These are phyloP conservation scores for Beta macrorhiza DNA, from an alignment of 179 eudicot genomes.

Conservation along the genomic window DNA sequence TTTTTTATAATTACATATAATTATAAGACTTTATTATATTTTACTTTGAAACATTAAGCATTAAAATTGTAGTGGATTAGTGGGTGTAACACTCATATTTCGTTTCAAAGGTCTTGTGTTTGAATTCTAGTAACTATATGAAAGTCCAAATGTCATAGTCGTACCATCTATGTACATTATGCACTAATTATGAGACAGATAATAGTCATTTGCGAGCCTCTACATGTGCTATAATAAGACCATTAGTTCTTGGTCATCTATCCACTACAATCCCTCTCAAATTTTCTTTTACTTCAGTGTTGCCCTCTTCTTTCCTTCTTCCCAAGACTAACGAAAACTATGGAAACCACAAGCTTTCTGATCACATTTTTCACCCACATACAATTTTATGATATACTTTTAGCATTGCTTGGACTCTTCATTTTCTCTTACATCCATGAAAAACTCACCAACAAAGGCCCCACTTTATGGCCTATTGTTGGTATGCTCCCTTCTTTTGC, in stretches of 20 bases:
- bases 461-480: slow-evolving; percentile 55
- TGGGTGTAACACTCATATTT: too few relatives aligned
- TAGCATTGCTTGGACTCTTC: slow-evolving; percentile 27
- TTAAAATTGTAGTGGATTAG: too few relatives aligned
- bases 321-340: background rate
- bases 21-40: too few relatives aligned
- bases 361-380: slow-evolving; percentile 22
- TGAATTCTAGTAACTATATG: too few relatives aligned
- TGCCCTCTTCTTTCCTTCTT: background rate
- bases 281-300: background rate
- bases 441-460: slow-evolving; percentile 38
- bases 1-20: too few relatives aligned
- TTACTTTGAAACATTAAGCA: too few relatives aligned
- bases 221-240: too few relatives aligned
- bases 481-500: slow-evolving; percentile 48
- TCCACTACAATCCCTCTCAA: background rate
- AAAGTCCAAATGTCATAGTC: too few relatives aligned
- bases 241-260: background rate
- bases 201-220: too few relatives aligned
- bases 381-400: slow-evolving; percentile 34
- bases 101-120: too few relatives aligned
- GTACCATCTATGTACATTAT: too few relatives aligned
- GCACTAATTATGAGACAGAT: too few relatives aligned
- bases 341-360: slow-evolving; percentile 17
- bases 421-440: slow-evolving; percentile 11